Evolutionary conservation across 176 grass and related monocot genomes (phyloP).

Genomic region (Carex myosuroides): DNA sequence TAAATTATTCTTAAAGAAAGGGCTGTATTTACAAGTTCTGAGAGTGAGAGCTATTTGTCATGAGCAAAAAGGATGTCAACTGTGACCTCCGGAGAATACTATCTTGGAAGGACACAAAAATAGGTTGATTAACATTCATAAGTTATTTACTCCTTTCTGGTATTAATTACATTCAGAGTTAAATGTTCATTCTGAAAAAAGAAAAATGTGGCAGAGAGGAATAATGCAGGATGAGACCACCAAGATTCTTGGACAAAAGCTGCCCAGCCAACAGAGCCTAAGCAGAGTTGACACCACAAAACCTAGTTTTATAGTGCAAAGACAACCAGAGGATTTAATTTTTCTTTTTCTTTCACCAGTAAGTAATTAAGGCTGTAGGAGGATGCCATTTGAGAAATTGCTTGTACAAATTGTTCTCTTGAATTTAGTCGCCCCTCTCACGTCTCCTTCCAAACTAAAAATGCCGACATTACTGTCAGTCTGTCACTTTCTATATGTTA

Average conservation of each 20-base stretch:
- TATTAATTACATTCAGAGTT: background rate
- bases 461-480: conserved; percentile 21
- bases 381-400: background rate
- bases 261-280: background rate
- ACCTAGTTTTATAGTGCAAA: background rate
- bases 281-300: background rate
- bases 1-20: background rate
- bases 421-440: background rate
- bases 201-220: background rate
- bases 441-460: background rate
- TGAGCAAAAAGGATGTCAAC: background rate
- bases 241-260: conserved; percentile 17
- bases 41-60: background rate
- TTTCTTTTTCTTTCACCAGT: background rate
- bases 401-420: background rate
- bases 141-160: background rate
- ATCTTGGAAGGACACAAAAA: background rate
- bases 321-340: background rate
- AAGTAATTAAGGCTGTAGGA: background rate
- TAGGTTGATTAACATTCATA: background rate
- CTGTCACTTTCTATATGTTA: conserved; percentile 15
- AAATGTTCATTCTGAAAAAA: background rate
- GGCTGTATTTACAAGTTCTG: background rate
- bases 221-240: background rate
- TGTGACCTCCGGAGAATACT: background rate